phyloP scores from a whole-genome alignment of 2,329 filamentous ascomycete genomes.

The Hypoxylon sp. region DNA sequence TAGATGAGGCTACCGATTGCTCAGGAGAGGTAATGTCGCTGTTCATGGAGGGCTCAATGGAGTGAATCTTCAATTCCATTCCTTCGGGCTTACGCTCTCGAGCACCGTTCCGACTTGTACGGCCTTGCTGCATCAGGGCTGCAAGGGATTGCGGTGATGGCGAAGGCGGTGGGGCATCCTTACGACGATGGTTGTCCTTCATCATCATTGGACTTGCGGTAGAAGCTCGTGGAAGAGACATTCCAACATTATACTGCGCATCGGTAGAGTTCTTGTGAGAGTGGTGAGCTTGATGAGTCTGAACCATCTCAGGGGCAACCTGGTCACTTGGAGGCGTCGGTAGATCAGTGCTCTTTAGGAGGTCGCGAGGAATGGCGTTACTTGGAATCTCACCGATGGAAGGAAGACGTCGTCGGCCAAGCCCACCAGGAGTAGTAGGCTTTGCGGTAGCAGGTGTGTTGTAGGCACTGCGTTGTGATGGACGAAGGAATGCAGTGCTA shows the following conservation, averaged over 20 bases:
- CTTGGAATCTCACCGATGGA: constrained; percentile 77
- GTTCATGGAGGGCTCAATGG: constrained; percentile 59
- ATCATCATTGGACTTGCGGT: constrained; percentile 74
- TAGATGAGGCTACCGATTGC: constrained; percentile 61
- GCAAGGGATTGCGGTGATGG: constrained; percentile 71
- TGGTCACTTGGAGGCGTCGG: constrained; percentile 41
- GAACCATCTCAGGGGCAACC: constrained; percentile 37
- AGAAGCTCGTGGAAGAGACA: constrained; percentile 68
- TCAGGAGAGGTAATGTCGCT: constrained; percentile 66
- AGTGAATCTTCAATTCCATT: constrained; percentile 69
- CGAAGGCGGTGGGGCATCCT: constrained; percentile 70
- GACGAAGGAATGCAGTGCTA: constrained; percentile 73
- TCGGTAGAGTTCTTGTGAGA: constrained; percentile 51
- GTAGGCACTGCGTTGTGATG: constrained; percentile 71
- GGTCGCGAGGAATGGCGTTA: constrained; percentile 45
- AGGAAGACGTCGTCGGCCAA: constrained; percentile 71
- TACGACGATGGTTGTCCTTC: constrained; percentile 56
- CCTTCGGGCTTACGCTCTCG: constrained; percentile 81
- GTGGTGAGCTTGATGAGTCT: constrained; percentile 45
- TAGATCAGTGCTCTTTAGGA: constrained; percentile 42
- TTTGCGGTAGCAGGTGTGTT: constrained; percentile 75
- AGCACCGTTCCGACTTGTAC: constrained; percentile 72
- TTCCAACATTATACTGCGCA: constrained; percentile 54
- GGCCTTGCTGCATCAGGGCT: constrained; percentile 66
- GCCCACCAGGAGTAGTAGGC: constrained; percentile 67